phyloP scores from a whole-genome alignment of 192 early-diverging fungal genomes.

The Mortierella alpina region DNA sequence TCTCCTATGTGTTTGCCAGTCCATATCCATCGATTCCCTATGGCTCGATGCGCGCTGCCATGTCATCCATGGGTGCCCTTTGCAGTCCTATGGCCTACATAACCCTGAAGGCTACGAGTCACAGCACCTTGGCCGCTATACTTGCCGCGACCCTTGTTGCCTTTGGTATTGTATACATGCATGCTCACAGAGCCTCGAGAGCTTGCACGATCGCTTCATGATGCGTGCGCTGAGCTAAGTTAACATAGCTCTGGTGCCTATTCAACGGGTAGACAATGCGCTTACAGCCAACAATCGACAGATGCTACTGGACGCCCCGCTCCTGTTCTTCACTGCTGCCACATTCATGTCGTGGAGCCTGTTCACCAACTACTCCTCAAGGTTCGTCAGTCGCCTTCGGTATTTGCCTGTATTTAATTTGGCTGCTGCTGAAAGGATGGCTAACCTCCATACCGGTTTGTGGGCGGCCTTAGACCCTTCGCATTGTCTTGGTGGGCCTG shows the following conservation, averaged over 20 bases:
- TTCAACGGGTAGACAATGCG: conserved; percentile 73
- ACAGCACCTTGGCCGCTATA: conserved; percentile 75
- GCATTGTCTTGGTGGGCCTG: conserved; percentile 83
- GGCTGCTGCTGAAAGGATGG: background rate
- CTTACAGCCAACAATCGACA: conserved; percentile 88
- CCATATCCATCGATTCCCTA: conserved; percentile 67
- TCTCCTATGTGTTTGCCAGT: background rate
- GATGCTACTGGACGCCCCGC: conserved; percentile 88
- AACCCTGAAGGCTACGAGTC: conserved; percentile 79
- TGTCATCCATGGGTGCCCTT: conserved; percentile 80
- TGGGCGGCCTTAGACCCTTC: conserved; percentile 66
- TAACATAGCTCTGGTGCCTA: background rate
- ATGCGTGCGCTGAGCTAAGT: too few relatives aligned
- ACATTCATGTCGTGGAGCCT: conserved; percentile 83
- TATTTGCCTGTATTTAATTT: background rate
- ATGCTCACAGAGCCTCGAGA: too few relatives aligned
- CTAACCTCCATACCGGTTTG: background rate
- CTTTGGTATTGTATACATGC: conserved; percentile 64
- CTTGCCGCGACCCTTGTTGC: conserved; percentile 80
- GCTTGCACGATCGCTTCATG: too few relatives aligned
- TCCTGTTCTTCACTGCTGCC: conserved; percentile 86
- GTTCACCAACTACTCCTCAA: conserved; percentile 69
- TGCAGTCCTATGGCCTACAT: conserved; percentile 85
- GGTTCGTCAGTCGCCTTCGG: conserved; percentile 16
- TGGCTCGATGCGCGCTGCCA: conserved; percentile 77